Base-by-base conservation (phyloP, 805 yeast species). In the Alloascoidea hylecoeti region DNA sequence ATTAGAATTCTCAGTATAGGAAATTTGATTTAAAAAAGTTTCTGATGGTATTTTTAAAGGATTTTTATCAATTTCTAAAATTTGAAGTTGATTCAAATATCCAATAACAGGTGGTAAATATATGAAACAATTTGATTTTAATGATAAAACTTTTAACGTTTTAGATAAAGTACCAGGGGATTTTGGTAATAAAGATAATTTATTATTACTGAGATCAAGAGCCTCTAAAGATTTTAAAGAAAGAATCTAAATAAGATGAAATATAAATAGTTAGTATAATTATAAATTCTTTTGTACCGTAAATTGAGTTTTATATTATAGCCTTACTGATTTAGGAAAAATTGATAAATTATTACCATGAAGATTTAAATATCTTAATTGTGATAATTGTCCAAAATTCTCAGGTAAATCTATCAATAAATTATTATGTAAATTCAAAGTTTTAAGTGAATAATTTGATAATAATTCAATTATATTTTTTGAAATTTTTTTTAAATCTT, bases 141-240 rank as follows among this genome's bases (percentile, higher is more conserved):
- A 56, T 15, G 79, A 73, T n/a, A 82, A 55, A 2, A 75, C 75
- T 46, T 68, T 69, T 15, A 58, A 45, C 35, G n/a, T n/a, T n/a
- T 56, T 55, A 13, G 54, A 52, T 44, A 80, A 56, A 9, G 49
- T 46, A 0, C 57, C 50, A 16, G 71, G 42, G 2, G 61, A 62
- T 2, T 51, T 42, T 1, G 83, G 78, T 13, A 82, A 53, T 3
- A 48, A 44, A n/a, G 53, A 50, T 18, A 82, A 55, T 17, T 51
- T 53, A 50, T 82, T 82, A 30, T 61, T 55, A 15, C 85, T 73
- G 15, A 81, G 52, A 53, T 82, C 89, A 33, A 82, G 54, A 38
- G 75, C 74, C 48, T 78, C 88, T 39, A 82, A 56, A 4, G 63
- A 60, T 9, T 49, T 47, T 33, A 68, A 60, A 15, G 41, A 44